Evolutionary conservation across 129 eudicot species (phyloP).

Genomic region (Calendula officinalis): DNA sequence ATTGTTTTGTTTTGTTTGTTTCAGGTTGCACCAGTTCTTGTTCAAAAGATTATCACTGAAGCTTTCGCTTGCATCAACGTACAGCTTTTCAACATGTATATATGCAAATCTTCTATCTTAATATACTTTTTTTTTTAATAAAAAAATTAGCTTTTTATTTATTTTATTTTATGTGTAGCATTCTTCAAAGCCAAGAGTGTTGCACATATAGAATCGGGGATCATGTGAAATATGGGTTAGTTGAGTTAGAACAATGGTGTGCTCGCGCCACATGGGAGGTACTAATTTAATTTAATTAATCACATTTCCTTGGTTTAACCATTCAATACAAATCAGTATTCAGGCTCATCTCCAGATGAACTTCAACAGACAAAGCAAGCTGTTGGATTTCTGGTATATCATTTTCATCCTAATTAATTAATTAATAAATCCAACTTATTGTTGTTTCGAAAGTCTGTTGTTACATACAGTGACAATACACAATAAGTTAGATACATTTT

Average conservation of each 20-base stretch:
- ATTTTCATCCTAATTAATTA: constrained; percentile 11
- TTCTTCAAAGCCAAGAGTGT: constrained; percentile 51
- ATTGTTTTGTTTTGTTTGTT: not conserved
- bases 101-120: not conserved
- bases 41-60: constrained; percentile 59
- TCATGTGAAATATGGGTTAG: constrained; percentile 59
- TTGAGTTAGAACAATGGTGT: constrained; percentile 59
- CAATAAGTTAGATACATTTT: no score
- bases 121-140: not conserved
- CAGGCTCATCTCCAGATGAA: constrained; percentile 65
- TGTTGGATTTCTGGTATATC: constrained; percentile 73
- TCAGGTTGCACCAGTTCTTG: constrained; percentile 80
- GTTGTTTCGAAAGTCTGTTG: no score
- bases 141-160: not conserved
- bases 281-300: not conserved
- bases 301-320: not conserved
- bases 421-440: no score
- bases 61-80: constrained; percentile 66
- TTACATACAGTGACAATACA: no score
- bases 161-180: constrained; percentile 37
- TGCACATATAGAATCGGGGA: constrained; percentile 66
- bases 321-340: constrained; percentile 41
- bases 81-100: constrained; percentile 77
- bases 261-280: constrained; percentile 52
- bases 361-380: constrained; percentile 59